Percentiles rank a stretch among this genome's conserved stretches.
These are phyloP conservation scores for Cladophialophora chaetospira DNA, from an alignment of 2,329 filamentous ascomycete genomes.

Conservation along the genomic window DNA sequence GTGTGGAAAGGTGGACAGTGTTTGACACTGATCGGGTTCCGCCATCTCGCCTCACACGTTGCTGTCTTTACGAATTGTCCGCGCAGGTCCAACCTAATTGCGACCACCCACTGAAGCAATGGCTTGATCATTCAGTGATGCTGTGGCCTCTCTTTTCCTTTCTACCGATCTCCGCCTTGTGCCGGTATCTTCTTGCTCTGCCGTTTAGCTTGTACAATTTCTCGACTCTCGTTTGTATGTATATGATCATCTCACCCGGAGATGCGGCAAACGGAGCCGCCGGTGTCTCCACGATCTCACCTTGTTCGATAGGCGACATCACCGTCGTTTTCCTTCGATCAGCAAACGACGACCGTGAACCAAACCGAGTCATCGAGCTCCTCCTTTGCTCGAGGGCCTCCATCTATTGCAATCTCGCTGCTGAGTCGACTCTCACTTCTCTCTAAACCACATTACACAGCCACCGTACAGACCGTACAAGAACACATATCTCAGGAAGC, in stretches of 20 bases:
- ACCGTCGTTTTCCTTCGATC: background rate
- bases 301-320: background rate
- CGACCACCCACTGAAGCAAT: background rate
- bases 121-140: too few species aligned
- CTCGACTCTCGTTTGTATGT: conserved; percentile 6
- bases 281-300: too few species aligned
- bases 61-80: too few species aligned
- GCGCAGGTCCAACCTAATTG: background rate
- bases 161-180: too few species aligned
- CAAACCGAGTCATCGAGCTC: background rate
- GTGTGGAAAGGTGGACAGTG: background rate
- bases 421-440: background rate
- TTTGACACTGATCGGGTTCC: background rate
- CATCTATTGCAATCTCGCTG: background rate
- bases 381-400: background rate
- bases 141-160: too few species aligned
- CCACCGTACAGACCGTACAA: background rate
- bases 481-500: background rate
- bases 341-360: background rate
- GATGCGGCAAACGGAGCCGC: too few species aligned
- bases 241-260: conserved; percentile 1
- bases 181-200: too few species aligned
- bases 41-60: background rate
- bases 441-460: background rate
- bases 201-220: too few species aligned